Evolutionary conservation across 257 asterid genomes (phyloP).

Genomic region (Solanum paucissectum): DNA sequence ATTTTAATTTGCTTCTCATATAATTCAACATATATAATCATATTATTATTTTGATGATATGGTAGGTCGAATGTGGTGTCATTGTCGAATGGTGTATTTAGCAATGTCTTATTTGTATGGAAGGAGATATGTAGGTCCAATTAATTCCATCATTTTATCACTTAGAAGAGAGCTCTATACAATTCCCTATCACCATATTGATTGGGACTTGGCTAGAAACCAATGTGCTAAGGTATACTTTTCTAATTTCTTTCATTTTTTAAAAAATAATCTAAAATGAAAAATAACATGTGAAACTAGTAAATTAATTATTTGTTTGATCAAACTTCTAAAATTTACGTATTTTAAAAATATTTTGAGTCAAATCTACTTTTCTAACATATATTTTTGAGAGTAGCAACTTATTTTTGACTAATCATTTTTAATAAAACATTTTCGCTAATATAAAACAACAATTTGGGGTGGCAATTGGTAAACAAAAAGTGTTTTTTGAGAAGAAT

Average conservation of each 20-base stretch:
- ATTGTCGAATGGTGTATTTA: slow-evolving; percentile 52
- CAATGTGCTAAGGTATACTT: slow-evolving; percentile 53
- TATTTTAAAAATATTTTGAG: too few species aligned
- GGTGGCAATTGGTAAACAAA: not conserved
- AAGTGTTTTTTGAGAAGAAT: not conserved
- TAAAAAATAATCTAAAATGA: too few species aligned
- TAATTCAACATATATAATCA: not conserved
- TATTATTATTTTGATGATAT: not conserved
- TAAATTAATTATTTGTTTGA: not conserved
- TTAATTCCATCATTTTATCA: slow-evolving; percentile 26
- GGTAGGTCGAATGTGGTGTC: slow-evolving; percentile 78
- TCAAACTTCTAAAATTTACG: not conserved
- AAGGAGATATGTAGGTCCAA: slow-evolving; percentile 33
- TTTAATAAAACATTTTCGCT: not conserved
- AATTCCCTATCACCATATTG: slow-evolving; percentile 29
- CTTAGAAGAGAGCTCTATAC: slow-evolving; percentile 45
- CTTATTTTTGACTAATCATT: not conserved
- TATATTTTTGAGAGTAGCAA: too few species aligned
- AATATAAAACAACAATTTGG: not conserved
- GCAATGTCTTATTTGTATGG: slow-evolving; percentile 64
- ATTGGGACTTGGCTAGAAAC: slow-evolving; percentile 49
- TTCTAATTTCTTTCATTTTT: not conserved
- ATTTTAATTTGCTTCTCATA: not conserved
- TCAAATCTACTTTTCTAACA: not conserved
- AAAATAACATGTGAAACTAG: not conserved